Conservation (phyloP, 2,329 filamentous ascomycete species). For the Xylariaceae sp. region DNA sequence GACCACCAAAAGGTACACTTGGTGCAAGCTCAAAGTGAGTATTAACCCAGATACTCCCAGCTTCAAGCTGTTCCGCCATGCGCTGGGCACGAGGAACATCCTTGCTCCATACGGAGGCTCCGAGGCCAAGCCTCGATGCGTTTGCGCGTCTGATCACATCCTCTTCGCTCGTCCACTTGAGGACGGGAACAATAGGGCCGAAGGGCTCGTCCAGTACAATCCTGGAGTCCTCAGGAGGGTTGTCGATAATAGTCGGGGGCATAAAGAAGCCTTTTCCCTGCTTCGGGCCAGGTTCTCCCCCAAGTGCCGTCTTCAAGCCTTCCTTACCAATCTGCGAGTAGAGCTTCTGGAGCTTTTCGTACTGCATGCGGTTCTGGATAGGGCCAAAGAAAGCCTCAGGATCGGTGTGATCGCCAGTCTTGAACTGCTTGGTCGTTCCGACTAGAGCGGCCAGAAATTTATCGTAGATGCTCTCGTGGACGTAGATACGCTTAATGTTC, state of each 20-base stretch:
- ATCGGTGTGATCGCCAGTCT: background rate
- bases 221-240: constrained; percentile 32
- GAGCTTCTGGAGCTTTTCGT: constrained; percentile 32
- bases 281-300: constrained; percentile 8
- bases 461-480: constrained; percentile 58
- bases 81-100: constrained; percentile 53
- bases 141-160: constrained; percentile 55
- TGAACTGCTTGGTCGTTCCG: constrained; percentile 32
- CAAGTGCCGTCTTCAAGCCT: constrained; percentile 29
- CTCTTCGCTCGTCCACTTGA: constrained; percentile 51
- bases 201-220: constrained; percentile 36
- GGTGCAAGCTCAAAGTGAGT: constrained; percentile 48
- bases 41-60: constrained; percentile 63
- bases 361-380: constrained; percentile 33
- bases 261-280: constrained; percentile 25
- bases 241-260: constrained; percentile 34
- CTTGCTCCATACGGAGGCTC: constrained; percentile 58
- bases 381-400: constrained; percentile 23
- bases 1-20: constrained; percentile 54
- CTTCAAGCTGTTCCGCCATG: constrained; percentile 55
- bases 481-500: constrained; percentile 59
- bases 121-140: constrained; percentile 56
- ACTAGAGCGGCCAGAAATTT: constrained; percentile 53
- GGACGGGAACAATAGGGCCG: constrained; percentile 50
- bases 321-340: constrained; percentile 32